Conservation (phyloP, 768 basidiomycete genomes). For the Daedaleopsis sinensis region DNA sequence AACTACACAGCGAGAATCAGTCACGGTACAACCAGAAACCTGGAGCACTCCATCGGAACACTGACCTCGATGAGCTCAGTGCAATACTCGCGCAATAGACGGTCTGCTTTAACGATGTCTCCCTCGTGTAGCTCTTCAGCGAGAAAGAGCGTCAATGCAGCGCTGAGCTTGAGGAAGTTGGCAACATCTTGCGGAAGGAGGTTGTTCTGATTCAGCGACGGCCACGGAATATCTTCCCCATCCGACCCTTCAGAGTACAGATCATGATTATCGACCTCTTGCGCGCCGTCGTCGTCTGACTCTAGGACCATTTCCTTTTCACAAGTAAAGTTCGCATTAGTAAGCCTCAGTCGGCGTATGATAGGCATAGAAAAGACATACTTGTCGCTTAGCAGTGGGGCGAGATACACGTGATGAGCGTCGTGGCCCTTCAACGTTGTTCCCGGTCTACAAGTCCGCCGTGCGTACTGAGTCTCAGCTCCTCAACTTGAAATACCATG, state of each 20-base stretch:
- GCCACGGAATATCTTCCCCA: neutral
- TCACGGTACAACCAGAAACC: too few relatives aligned
- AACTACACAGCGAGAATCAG: constrained; percentile 27
- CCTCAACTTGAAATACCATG: neutral
- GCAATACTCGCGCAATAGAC: constrained; percentile 27
- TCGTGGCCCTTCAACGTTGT: neutral
- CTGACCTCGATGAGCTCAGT: constrained; percentile 25
- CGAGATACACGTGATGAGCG: neutral
- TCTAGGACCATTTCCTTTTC: constrained; percentile 2
- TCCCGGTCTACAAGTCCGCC: too few relatives aligned
- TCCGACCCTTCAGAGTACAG: neutral
- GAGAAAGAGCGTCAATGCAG: constrained; percentile 7
- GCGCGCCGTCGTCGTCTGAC: constrained; percentile 6
- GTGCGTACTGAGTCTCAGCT: too few relatives aligned
- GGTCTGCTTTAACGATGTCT: constrained; percentile 12
- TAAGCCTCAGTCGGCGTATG: too few relatives aligned
- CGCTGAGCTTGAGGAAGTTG: constrained; percentile 7
- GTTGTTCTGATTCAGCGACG: neutral
- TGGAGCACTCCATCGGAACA: constrained; percentile 7
- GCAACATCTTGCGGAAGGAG: constrained; percentile 10
- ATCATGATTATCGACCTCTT: neutral
- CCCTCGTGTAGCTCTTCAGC: constrained; percentile 9
- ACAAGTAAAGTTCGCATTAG: too few relatives aligned
- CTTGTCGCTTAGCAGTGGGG: too few relatives aligned
- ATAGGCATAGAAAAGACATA: too few relatives aligned